phyloP scores from a whole-genome alignment of 2,329 filamentous ascomycete genomes.

The Stagonosporopsis vannaccii region DNA sequence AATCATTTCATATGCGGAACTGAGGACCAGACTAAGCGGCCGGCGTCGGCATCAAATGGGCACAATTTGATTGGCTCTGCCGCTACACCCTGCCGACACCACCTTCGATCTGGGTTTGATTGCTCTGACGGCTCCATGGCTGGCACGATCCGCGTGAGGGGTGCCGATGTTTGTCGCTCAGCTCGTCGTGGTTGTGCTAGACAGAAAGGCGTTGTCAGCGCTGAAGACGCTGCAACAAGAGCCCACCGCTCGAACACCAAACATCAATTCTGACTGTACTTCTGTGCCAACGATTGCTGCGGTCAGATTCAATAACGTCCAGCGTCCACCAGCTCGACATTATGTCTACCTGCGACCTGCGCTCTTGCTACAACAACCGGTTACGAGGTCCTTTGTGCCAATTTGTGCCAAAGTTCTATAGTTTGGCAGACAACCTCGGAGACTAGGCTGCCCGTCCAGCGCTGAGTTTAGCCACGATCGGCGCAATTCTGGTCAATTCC shows the following conservation, averaged over 20 bases:
- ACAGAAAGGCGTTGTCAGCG: constrained; percentile 2
- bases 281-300: neutral
- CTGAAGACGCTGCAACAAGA: constrained; percentile 3
- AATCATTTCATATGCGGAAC: constrained; percentile 35
- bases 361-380: neutral
- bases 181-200: constrained; percentile 6
- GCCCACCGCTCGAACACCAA: constrained; percentile 4
- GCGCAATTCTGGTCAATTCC: constrained; percentile 7
- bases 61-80: constrained; percentile 32
- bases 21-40: constrained; percentile 23
- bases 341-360: neutral
- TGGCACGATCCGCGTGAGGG: constrained; percentile 21
- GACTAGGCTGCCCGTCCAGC: neutral
- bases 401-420: constrained; percentile 3
- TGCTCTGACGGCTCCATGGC: constrained; percentile 22
- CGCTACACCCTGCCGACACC: constrained; percentile 24
- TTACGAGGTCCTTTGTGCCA: constrained; percentile 7
- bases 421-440: neutral
- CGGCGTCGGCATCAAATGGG: constrained; percentile 38
- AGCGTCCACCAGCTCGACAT: neutral
- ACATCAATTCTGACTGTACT: neutral
- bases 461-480: constrained; percentile 10
- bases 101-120: constrained; percentile 26
- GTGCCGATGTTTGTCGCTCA: constrained; percentile 3
- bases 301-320: neutral